Evolutionary conservation across 78 protist genomes (phyloP), one percentile per base, ranked within the genome.

Genomic region (Parvularia atlantis): DNA sequence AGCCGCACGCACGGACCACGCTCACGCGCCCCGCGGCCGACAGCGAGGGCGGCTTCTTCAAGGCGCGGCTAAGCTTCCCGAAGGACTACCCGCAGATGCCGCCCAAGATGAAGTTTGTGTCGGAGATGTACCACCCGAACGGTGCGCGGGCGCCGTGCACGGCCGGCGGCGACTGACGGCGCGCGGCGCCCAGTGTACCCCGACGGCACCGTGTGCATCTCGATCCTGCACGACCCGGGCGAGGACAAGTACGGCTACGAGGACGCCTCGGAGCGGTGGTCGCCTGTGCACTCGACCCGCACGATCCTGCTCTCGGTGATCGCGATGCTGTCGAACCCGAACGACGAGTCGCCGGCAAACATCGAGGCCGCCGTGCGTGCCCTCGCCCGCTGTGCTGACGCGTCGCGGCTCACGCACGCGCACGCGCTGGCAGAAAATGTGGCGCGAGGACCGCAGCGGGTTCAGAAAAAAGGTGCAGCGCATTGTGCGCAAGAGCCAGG

Each of bases 321-420:
- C 50, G 86, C 94, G 40, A 88, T 95, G 91, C 77, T 95, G 22
- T 64, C 86, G 50, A 68, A 73, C 69, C 95, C 97, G 61, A 93
- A 89, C 60, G 93, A 84, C 60, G 95, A 92, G 53, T 80, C 90
- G 33, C 98, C 98, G 14, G 98, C 98, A 6, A 95, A 95, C 64
- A 24, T 95, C 17, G 98, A 95, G 28, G 97, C 97, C 31, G 95
- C 98, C 28, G 87, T 86, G 70, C 41, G 65, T 59, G 65, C 65
- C 20, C 20, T 69, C n/a, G 4, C 0, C 56, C 58, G 28, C 26
- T 11, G 10, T 63, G 35, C 28, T 33, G 3, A 6, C 40, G 11
- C 9, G 48, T 63, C 31, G 2, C 28, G 6, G 31, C 24, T 16
- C 9, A 11, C 11, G n/a, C 60, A 14, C 43, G 3, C 30, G 48